Conservation (phyloP, 352 stramenopile species). For the Phytophthora fragariaefolia region DNA sequence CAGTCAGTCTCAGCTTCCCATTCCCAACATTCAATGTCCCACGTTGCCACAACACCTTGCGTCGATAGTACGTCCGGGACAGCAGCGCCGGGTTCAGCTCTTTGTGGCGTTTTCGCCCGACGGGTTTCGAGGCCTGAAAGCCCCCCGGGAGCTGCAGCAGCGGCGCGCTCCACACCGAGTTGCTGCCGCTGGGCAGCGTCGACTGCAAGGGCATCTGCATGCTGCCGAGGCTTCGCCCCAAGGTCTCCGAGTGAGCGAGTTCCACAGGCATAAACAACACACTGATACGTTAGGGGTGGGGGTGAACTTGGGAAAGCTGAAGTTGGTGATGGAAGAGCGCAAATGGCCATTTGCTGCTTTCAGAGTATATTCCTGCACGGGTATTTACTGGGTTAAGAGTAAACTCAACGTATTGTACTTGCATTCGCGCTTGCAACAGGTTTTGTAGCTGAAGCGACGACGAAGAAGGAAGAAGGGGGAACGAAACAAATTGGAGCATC, state of each 20-base stretch:
- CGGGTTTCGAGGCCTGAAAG: neutral
- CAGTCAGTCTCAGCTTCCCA: neutral
- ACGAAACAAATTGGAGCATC: too few species aligned
- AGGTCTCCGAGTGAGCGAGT: neutral
- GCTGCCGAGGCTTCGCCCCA: neutral
- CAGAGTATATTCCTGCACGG: too few species aligned
- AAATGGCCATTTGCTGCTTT: neutral
- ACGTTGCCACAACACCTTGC: slow-evolving; percentile 24
- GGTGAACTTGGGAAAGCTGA: neutral
- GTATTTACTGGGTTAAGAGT: too few species aligned
- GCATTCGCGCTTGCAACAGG: too few species aligned
- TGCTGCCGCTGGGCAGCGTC: slow-evolving; percentile 6
- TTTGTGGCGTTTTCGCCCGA: slow-evolving; percentile 2
- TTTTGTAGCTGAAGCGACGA: too few species aligned
- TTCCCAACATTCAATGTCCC: neutral
- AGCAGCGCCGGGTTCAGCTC: slow-evolving; percentile 23
- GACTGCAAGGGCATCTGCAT: slow-evolving; percentile 4
- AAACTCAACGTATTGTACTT: too few species aligned
- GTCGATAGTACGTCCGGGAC: slow-evolving; percentile 37
- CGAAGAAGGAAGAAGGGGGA: too few species aligned
- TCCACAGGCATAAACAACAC: neutral
- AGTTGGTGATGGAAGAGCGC: neutral
- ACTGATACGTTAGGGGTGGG: neutral
- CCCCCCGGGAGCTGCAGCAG: slow-evolving; percentile 13
- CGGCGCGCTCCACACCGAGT: slow-evolving; percentile 8